Evolutionary conservation across 768 basidiomycete genomes (phyloP).

Genomic region (Naganishia vaughanmartiniae): DNA sequence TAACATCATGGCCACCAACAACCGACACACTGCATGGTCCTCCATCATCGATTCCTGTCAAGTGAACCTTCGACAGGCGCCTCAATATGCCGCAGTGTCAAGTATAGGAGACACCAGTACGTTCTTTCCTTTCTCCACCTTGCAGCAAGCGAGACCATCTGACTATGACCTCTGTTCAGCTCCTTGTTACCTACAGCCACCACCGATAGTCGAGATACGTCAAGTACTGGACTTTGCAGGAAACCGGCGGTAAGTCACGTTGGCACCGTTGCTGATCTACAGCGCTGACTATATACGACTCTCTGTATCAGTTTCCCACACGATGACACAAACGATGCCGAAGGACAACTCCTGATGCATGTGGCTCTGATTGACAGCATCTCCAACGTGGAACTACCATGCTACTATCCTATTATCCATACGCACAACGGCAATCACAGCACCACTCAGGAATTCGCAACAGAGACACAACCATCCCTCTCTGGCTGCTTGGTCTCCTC

Average conservation of each 20-base stretch:
- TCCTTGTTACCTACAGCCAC: conserved; percentile 1
- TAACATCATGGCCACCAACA: background rate
- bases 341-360: background rate
- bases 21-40: background rate
- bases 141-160: background rate
- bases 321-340: background rate
- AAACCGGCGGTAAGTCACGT: background rate
- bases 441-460: background rate
- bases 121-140: background rate
- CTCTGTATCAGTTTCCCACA: background rate
- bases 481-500: conserved; percentile 2
- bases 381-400: background rate
- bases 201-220: conserved; percentile 12
- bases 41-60: background rate
- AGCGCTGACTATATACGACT: background rate
- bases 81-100: background rate
- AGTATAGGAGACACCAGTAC: conserved; percentile 1
- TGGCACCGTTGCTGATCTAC: no score
- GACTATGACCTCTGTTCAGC: background rate
- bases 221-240: background rate
- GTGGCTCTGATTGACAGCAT: background rate
- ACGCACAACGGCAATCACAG: background rate
- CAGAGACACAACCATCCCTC: conserved; percentile 1
- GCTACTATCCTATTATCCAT: background rate
- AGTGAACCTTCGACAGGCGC: conserved; percentile 5